Evolutionary conservation across 1,139 yeast genomes (phyloP).

Genomic region (Groenewaldozyma auringiensis): DNA sequence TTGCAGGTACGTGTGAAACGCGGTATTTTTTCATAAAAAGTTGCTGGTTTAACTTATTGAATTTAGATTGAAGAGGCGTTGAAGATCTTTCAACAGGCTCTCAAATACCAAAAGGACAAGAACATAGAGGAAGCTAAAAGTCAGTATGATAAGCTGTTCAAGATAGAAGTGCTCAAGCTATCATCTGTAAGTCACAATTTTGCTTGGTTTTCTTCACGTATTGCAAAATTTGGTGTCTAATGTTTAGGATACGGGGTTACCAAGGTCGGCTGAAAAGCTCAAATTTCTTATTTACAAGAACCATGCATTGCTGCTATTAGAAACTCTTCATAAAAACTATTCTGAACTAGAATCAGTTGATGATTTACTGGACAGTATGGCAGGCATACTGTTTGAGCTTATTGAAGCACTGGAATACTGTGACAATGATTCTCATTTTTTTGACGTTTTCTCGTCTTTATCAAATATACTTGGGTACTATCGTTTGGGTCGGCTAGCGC

Average conservation of each 20-base stretch:
- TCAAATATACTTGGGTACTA: constrained; percentile 27
- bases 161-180: constrained; percentile 51
- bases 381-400: constrained; percentile 27
- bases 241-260: constrained; percentile 30
- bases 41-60: neutral
- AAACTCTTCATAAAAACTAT: constrained; percentile 36
- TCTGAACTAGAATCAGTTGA: constrained; percentile 18
- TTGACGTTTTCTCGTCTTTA: constrained; percentile 22
- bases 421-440: constrained; percentile 27
- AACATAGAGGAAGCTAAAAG: constrained; percentile 44
- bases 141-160: constrained; percentile 56
- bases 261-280: constrained; percentile 66
- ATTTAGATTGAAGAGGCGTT: constrained; percentile 74
- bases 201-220: neutral
- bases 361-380: constrained; percentile 23
- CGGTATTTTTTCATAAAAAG: neutral
- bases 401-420: constrained; percentile 31
- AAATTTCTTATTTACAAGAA: constrained; percentile 76
- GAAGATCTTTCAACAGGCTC: constrained; percentile 63
- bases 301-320: constrained; percentile 64
- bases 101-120: constrained; percentile 48
- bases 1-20: constrained; percentile 35
- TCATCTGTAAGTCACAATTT: constrained; percentile 16
- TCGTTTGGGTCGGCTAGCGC: constrained; percentile 50
- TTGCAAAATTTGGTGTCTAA: too few relatives aligned